These are phyloP conservation scores for Rutstroemia sp. DNA, from an alignment of 2,329 filamentous ascomycete species.

Conservation along the genomic window DNA sequence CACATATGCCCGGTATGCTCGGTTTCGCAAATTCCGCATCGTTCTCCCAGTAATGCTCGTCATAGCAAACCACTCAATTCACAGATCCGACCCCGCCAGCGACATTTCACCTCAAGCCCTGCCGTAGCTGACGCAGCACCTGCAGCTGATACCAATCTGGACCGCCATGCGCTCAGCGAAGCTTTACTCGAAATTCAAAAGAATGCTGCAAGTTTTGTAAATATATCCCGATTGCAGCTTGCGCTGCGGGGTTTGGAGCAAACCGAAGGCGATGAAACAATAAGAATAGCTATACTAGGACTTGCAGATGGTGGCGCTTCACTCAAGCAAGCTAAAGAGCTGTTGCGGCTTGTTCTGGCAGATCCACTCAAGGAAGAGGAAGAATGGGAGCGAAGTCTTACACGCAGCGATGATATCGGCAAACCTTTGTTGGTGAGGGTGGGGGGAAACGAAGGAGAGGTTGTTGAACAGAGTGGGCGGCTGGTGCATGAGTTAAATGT, in stretches of 20 bases:
- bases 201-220: constrained; percentile 53
- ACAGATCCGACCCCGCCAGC: constrained; percentile 12
- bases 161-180: constrained; percentile 20
- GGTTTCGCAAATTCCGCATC: constrained; percentile 8
- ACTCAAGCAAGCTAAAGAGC: constrained; percentile 47
- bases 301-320: constrained; percentile 32
- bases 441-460: constrained; percentile 27
- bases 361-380: constrained; percentile 59
- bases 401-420: constrained; percentile 33
- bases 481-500: constrained; percentile 52
- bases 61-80: constrained; percentile 6
- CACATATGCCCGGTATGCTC: constrained; percentile 25
- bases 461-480: constrained; percentile 34
- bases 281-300: constrained; percentile 51
- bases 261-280: constrained; percentile 46
- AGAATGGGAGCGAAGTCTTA: constrained; percentile 60
- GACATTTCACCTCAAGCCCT: constrained; percentile 1
- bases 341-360: constrained; percentile 63
- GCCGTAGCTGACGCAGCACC: background rate
- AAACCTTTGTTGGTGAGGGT: constrained; percentile 58
- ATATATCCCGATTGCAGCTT: constrained; percentile 63
- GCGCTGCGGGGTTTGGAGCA: constrained; percentile 59
- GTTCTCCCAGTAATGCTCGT: constrained; percentile 4
- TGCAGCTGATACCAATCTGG: background rate
- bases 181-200: constrained; percentile 53